Conservation (phyloP, 176 grass and related monocot species). For the Puccinellia tenuiflora region DNA sequence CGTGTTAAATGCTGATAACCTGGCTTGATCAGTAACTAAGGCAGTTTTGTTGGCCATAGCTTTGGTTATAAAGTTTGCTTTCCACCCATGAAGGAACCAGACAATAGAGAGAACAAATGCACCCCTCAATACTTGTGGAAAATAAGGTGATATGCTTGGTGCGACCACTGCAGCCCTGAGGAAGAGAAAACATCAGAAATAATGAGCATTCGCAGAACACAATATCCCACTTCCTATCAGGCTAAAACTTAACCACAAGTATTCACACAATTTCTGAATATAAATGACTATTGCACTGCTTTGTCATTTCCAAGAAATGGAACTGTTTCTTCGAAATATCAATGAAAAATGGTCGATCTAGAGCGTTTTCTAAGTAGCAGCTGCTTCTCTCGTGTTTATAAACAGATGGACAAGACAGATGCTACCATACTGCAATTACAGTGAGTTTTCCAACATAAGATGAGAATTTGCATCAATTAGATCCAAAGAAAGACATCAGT, state of each 20-base stretch:
- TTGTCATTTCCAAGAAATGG: background rate
- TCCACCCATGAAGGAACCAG: slow-evolving; percentile 97
- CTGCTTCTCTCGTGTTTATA: background rate
- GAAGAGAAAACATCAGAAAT: slow-evolving; percentile 18
- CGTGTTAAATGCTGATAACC: slow-evolving; percentile 67
- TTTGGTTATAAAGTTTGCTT: slow-evolving; percentile 70
- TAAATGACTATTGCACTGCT: background rate
- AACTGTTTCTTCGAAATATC: slow-evolving; percentile 16
- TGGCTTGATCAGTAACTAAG: slow-evolving; percentile 49
- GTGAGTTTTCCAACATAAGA: background rate
- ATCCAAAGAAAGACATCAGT: background rate
- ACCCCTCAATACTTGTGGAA: slow-evolving; percentile 74
- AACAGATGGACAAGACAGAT: slow-evolving; percentile 7
- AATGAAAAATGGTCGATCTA: slow-evolving; percentile 5
- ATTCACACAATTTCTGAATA: background rate
- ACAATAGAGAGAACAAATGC: slow-evolving; percentile 74
- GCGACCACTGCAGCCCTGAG: slow-evolving; percentile 56
- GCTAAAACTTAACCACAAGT: background rate
- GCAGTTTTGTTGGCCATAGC: slow-evolving; percentile 34
- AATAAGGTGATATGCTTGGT: slow-evolving; percentile 57
- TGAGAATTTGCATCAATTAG: background rate
- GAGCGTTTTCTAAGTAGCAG: background rate
- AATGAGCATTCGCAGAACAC: slow-evolving; percentile 22
- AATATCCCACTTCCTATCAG: background rate
- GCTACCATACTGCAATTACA: background rate